These are phyloP conservation scores for Silene vulgaris DNA, from an alignment of 179 eudicot genomes.

Conservation along the genomic window DNA sequence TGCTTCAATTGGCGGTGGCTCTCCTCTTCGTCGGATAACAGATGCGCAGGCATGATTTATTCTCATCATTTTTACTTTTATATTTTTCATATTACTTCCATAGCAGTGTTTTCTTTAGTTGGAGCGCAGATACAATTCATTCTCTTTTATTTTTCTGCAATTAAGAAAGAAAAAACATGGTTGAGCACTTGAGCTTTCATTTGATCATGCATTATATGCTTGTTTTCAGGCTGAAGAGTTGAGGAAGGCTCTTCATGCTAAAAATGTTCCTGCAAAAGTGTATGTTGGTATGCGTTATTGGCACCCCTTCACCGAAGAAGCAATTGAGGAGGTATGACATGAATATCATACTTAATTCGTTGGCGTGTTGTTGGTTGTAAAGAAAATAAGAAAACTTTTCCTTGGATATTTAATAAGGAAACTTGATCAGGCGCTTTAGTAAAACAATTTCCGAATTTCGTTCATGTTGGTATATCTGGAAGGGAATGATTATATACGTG, in stretches of 20 bases:
- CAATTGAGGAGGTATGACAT: constrained; percentile 76
- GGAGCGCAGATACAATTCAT: background rate
- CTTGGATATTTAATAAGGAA: background rate
- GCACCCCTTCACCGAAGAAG: constrained; percentile 99
- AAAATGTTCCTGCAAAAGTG: constrained; percentile 89
- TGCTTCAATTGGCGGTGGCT: constrained; percentile 99
- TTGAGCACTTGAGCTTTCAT: background rate
- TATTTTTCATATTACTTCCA: constrained; percentile 8
- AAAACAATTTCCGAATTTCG: no score
- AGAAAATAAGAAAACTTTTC: background rate
- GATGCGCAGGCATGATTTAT: constrained; percentile 85
- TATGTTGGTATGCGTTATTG: constrained; percentile 99
- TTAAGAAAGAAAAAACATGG: no score
- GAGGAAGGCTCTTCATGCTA: constrained; percentile 64
- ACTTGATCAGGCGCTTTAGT: no score
- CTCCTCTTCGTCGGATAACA: constrained; percentile 91
- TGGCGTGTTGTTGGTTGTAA: no score
- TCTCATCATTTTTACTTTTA: constrained; percentile 8
- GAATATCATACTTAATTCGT: constrained; percentile 5
- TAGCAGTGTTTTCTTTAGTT: background rate
- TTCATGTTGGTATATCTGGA: no score
- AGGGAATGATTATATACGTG: no score
- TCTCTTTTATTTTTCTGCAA: background rate
- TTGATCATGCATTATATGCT: constrained; percentile 12
- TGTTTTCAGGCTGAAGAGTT: constrained; percentile 73